Conservation (phyloP, 106 monocot genomes). For the Allium cepa region DNA sequence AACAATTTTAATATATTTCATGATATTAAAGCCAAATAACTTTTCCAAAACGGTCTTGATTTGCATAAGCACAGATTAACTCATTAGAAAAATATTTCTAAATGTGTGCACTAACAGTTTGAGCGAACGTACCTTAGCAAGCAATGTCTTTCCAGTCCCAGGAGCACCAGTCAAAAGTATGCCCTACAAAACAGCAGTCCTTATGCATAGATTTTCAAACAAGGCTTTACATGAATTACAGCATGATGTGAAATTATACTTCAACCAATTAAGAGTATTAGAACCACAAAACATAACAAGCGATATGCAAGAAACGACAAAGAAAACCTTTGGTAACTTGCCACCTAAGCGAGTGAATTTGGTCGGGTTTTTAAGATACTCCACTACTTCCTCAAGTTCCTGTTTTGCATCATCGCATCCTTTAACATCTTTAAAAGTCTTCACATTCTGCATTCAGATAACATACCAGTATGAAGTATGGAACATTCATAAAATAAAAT, state of each 20-base stretch:
- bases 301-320: background rate
- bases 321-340: conserved; percentile 88
- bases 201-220: background rate
- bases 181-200: conserved; percentile 39
- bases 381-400: conserved; percentile 98
- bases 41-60: too few species aligned
- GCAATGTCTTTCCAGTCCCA: conserved; percentile 94
- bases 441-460: conserved; percentile 61
- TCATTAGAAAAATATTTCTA: background rate
- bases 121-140: conserved; percentile 60
- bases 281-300: background rate
- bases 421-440: conserved; percentile 99
- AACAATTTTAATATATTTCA: too few species aligned
- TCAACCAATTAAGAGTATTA: background rate
- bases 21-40: too few species aligned
- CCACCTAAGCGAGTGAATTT: conserved; percentile 98
- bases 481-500: too few species aligned
- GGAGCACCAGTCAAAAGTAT: conserved; percentile 97
- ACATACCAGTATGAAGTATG: too few species aligned
- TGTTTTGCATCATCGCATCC: conserved; percentile 99
- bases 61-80: too few species aligned
- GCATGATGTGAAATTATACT: too few species aligned
- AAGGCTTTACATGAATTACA: too few species aligned
- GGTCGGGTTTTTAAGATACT: conserved; percentile 89
- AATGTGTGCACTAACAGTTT: background rate